These are phyloP conservation scores for Phlebopus sp. DNA, from an alignment of 1,284 basidiomycete genomes.

Conservation along the genomic window DNA sequence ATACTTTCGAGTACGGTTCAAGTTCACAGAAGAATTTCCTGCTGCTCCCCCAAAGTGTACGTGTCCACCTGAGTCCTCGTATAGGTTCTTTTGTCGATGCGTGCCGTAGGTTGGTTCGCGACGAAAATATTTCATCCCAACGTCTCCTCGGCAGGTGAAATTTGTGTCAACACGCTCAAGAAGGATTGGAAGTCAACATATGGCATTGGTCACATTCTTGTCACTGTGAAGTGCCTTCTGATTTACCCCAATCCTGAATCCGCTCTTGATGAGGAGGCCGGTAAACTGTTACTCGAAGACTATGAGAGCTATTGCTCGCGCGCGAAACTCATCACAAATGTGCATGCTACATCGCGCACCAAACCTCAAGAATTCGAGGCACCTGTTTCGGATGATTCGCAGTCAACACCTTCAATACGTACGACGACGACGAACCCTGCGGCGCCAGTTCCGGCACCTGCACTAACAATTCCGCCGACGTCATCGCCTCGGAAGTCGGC, in stretches of 20 bases:
- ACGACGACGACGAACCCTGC: slow-evolving; percentile 16
- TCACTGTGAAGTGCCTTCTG: slow-evolving; percentile 90
- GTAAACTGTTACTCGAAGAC: slow-evolving; percentile 86
- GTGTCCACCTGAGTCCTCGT: slow-evolving; percentile 28
- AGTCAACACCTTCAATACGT: slow-evolving; percentile 15
- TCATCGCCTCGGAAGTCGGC: slow-evolving; percentile 36
- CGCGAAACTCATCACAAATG: slow-evolving; percentile 79
- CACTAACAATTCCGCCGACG: slow-evolving; percentile 25
- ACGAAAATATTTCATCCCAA: slow-evolving; percentile 98
- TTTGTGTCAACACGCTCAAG: slow-evolving; percentile 96
- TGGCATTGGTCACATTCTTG: slow-evolving; percentile 86
- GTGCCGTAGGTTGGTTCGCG: slow-evolving; percentile 70
- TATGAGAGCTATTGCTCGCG: slow-evolving; percentile 83
- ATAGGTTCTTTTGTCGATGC: slow-evolving; percentile 7
- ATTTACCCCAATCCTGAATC: slow-evolving; percentile 97
- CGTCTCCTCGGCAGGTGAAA: slow-evolving; percentile 86
- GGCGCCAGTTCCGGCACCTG: slow-evolving; percentile 24
- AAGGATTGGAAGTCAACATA: slow-evolving; percentile 95
- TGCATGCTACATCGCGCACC: slow-evolving; percentile 75
- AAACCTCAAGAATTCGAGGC: slow-evolving; percentile 70
- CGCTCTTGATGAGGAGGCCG: slow-evolving; percentile 92
- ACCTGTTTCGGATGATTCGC: slow-evolving; percentile 28
- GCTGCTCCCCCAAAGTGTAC: slow-evolving; percentile 88
- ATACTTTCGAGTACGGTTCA: slow-evolving; percentile 86
- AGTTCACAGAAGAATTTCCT: slow-evolving; percentile 88